Base-by-base conservation (phyloP, 352 stramenopile genomes). In the Globisporangium alternatum region DNA sequence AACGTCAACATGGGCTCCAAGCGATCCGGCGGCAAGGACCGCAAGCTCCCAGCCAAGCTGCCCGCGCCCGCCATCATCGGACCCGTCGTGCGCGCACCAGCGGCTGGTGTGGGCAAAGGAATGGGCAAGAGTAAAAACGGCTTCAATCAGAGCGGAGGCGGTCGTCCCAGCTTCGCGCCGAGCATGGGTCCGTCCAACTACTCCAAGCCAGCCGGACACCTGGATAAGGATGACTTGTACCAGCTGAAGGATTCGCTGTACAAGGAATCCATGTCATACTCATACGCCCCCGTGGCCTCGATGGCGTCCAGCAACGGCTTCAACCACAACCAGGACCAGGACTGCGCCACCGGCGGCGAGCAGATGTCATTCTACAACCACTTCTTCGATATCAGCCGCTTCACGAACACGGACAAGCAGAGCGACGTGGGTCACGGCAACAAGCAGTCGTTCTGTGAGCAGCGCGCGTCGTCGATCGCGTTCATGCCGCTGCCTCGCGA, bases 401-500 rank as follows among this genome's bases (percentile, higher is more conserved):
- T 64, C 53, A 72, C 64, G 3, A 44, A 55, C 6, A 59, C 66
- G 33, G 35, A 66, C 17, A 48, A 57, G 19, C 43, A 57, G 17
- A 39, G 39, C 52, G 41, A 57, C 30, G 19, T 35, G 15, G 53
- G 33, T 37, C 35, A 21, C 15, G 9, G 10, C 10, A 31, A 37
- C n/a, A 64, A 66, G 37, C 51, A 31, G 28, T 61, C 61, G 41
- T 56, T 62, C 30, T 52, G 62, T 3, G 64, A 68, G 19, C 25
- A 31, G 45, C 67, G 53, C 9, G 58, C 33, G 39, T 71, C 58
- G 10, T 72, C 68, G 1, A 62, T 72, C 19, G 57, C 68, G 2
- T 75, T 71, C 31, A 75, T 74, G 5, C 72, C 68, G 22, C 54
- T 87, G 5, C 78, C 80, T n/a, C 80, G 80, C 2, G 80, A 89